A percentile compares a stretch with the other conserved stretches of the same genome.
These are phyloP conservation scores for Pisolithus thermaeus DNA, from an alignment of 1,284 basidiomycete genomes.

Conservation along the genomic window DNA sequence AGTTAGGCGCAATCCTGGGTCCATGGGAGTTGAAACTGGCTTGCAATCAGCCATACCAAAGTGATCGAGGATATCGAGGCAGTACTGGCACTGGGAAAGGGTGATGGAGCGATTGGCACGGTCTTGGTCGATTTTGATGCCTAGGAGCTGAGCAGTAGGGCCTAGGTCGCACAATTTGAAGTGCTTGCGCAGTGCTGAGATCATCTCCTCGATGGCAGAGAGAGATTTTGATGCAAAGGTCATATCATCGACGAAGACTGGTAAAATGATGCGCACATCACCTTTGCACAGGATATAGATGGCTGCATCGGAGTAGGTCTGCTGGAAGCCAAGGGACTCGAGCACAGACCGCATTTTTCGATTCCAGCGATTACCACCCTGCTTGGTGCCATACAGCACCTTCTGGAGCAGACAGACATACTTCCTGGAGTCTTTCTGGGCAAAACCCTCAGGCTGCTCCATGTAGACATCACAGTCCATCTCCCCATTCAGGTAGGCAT, in stretches of 20 bases:
- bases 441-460: constrained; percentile 21
- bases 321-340: neutral
- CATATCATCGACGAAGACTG: constrained; percentile 4
- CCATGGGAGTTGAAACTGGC: too few species aligned
- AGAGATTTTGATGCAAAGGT: constrained; percentile 4
- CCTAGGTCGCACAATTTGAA: constrained; percentile 36
- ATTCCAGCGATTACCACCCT: neutral
- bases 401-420: constrained; percentile 21
- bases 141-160: constrained; percentile 28
- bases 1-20: too few species aligned
- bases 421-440: constrained; percentile 3
- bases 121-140: constrained; percentile 31
- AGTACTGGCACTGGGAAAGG: neutral
- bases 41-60: neutral
- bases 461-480: too few species aligned
- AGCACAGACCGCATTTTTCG: neutral
- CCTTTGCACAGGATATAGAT: constrained; percentile 1
- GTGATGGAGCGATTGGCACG: constrained; percentile 3
- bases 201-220: constrained; percentile 14
- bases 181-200: constrained; percentile 18
- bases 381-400: constrained; percentile 13
- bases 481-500: too few species aligned
- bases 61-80: constrained; percentile 23
- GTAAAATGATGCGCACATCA: constrained; percentile 10
- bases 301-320: neutral